Evolutionary conservation across 805 yeast genomes (phyloP).

Genomic region (Wickerhamomyces bisporus): DNA sequence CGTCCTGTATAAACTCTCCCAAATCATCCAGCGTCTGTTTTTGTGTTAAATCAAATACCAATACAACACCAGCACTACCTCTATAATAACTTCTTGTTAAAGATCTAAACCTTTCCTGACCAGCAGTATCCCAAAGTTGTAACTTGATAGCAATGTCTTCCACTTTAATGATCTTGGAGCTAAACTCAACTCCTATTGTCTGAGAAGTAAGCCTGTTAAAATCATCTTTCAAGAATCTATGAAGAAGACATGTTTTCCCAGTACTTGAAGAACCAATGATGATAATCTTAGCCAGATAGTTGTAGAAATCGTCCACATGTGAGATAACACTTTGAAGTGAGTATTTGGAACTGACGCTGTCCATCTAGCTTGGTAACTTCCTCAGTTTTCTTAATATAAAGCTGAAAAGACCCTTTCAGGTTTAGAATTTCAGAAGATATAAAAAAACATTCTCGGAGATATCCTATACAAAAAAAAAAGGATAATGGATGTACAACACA

Average conservation of each 20-base stretch:
- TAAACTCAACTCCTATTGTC: slow-evolving; percentile 38
- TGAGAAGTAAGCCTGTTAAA: slow-evolving; percentile 21
- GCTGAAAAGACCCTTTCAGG: no score
- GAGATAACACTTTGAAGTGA: slow-evolving; percentile 1
- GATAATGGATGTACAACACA: no score
- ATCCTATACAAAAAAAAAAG: background rate
- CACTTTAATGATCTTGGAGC: slow-evolving; percentile 26
- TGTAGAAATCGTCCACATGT: slow-evolving; percentile 20
- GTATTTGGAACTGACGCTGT: background rate
- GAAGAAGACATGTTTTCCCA: slow-evolving; percentile 40
- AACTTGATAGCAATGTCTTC: slow-evolving; percentile 13
- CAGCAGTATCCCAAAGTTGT: slow-evolving; percentile 37
- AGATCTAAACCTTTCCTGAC: slow-evolving; percentile 33
- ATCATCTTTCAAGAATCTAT: slow-evolving; percentile 27
- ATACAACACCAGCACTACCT: slow-evolving; percentile 32
- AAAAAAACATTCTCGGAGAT: background rate
- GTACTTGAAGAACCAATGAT: slow-evolving; percentile 39
- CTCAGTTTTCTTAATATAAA: no score
- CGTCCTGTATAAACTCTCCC: slow-evolving; percentile 28
- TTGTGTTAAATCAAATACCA: slow-evolving; percentile 30
- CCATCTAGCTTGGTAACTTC: no score
- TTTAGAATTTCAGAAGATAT: no score
- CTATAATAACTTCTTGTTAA: slow-evolving; percentile 34
- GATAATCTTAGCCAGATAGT: slow-evolving; percentile 35
- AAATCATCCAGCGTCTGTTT: slow-evolving; percentile 23